These are phyloP conservation scores for Lipomyces anomalus DNA, from an alignment of 805 yeast genomes.

Conservation along the genomic window DNA sequence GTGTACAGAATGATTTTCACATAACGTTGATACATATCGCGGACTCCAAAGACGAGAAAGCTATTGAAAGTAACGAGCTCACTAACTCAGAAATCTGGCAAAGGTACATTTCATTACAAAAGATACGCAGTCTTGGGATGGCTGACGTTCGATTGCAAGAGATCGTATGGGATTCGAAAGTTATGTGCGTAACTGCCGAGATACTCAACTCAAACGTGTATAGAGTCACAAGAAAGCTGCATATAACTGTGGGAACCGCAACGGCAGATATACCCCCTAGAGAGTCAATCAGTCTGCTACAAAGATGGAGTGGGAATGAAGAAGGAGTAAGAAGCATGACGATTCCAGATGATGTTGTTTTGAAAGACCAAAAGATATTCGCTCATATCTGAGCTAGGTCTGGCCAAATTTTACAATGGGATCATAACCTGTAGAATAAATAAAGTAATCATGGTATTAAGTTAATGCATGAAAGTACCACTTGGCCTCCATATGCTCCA, in stretches of 20 bases:
- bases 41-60: constrained; percentile 1
- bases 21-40: constrained; percentile 56
- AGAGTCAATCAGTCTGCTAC: constrained; percentile 45
- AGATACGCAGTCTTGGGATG: background rate
- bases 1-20: constrained; percentile 56
- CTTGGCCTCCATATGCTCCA: too few relatives aligned
- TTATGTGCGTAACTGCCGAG: constrained; percentile 37
- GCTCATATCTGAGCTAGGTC: background rate
- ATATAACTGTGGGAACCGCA: constrained; percentile 68
- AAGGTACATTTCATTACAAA: background rate
- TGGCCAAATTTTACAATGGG: background rate
- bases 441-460: too few relatives aligned
- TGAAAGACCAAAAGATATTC: constrained; percentile 4
- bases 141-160: constrained; percentile 5
- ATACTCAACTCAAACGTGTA: constrained; percentile 47
- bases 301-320: constrained; percentile 1
- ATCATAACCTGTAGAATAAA: too few relatives aligned
- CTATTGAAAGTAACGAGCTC: background rate
- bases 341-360: background rate
- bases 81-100: background rate
- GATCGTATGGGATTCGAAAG: constrained; percentile 8
- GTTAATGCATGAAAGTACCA: too few relatives aligned
- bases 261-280: constrained; percentile 43
- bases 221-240: constrained; percentile 53
- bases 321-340: constrained; percentile 7